phyloP scores from a whole-genome alignment of 2,329 filamentous ascomycete genomes.

The Pseudopithomyces chartarum region DNA sequence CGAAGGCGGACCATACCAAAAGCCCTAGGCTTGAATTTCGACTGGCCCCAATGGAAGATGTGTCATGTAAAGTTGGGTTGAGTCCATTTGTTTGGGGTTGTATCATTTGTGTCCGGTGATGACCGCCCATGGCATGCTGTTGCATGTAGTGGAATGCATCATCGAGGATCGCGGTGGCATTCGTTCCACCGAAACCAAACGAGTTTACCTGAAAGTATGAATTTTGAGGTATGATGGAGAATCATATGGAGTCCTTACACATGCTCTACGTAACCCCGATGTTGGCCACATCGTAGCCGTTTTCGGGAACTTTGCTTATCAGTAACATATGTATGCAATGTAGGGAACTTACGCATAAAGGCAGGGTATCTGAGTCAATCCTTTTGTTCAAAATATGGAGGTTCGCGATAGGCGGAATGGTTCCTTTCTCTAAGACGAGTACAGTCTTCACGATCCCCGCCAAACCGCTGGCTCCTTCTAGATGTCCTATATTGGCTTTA shows the following conservation, averaged over 20 bases:
- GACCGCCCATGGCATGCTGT: background rate
- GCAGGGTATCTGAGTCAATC: conserved; percentile 11
- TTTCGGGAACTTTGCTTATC: background rate
- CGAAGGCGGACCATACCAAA: too few relatives aligned
- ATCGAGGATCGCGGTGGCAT: conserved; percentile 4
- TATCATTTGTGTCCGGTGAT: background rate
- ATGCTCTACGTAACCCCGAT: too few relatives aligned
- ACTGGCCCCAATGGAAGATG: too few relatives aligned
- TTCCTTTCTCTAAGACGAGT: conserved; percentile 42
- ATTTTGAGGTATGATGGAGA: background rate
- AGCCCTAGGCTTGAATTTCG: too few relatives aligned
- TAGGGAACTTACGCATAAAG: conserved; percentile 17
- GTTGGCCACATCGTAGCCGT: background rate
- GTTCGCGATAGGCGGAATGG: conserved; percentile 29
- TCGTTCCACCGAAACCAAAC: conserved; percentile 14
- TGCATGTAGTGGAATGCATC: background rate
- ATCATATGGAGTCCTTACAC: background rate
- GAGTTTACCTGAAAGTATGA: conserved; percentile 1
- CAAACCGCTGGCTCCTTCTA: conserved; percentile 44
- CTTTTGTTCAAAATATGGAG: conserved; percentile 8
- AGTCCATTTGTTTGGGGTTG: background rate
- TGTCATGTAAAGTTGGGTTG: too few relatives aligned
- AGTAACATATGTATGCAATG: conserved; percentile 1
- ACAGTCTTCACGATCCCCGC: conserved; percentile 42
- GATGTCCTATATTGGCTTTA: conserved; percentile 48